Evolutionary conservation across 2,329 filamentous ascomycete genomes (phyloP).

Genomic region (Aureobasidium vineae): DNA sequence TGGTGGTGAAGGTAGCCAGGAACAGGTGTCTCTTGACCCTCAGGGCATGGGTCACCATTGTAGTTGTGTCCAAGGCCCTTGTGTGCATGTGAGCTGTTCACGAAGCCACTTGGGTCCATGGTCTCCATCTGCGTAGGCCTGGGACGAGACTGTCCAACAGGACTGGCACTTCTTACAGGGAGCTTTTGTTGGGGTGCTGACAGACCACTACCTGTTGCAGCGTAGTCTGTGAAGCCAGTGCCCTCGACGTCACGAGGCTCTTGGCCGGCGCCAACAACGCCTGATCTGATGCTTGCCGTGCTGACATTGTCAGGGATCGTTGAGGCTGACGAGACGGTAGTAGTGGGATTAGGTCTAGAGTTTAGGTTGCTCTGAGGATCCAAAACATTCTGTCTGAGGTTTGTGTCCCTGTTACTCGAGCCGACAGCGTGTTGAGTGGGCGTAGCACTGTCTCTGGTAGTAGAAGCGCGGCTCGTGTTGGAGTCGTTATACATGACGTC

Average conservation of each 20-base stretch:
- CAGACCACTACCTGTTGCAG: conserved; percentile 25
- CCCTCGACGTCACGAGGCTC: conserved; percentile 13
- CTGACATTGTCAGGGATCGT: conserved; percentile 30
- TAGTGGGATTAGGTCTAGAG: conserved; percentile 29
- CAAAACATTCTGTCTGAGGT: conserved; percentile 17
- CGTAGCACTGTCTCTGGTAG: not conserved
- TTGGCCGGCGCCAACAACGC: conserved; percentile 37
- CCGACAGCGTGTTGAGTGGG: not conserved
- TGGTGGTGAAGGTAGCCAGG: conserved; percentile 28
- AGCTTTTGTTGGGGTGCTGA: conserved; percentile 15
- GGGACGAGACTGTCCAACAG: not conserved
- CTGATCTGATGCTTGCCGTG: conserved; percentile 43
- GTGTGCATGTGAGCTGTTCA: conserved; percentile 17
- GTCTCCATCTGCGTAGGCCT: not conserved
- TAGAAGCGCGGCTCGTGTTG: conserved; percentile 23
- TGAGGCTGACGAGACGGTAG: not conserved
- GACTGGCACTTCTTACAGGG: conserved; percentile 10
- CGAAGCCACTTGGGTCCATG: conserved; percentile 19
- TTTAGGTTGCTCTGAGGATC: conserved; percentile 31
- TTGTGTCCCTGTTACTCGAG: not conserved
- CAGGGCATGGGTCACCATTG: conserved; percentile 33
- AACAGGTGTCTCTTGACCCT: conserved; percentile 20
- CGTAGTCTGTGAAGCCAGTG: conserved; percentile 11
- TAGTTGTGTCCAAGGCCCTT: conserved; percentile 34
- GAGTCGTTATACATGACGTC: conserved; percentile 40